phyloP scores from a whole-genome alignment of 257 asterid genomes.

The Cruciata laevipes region DNA sequence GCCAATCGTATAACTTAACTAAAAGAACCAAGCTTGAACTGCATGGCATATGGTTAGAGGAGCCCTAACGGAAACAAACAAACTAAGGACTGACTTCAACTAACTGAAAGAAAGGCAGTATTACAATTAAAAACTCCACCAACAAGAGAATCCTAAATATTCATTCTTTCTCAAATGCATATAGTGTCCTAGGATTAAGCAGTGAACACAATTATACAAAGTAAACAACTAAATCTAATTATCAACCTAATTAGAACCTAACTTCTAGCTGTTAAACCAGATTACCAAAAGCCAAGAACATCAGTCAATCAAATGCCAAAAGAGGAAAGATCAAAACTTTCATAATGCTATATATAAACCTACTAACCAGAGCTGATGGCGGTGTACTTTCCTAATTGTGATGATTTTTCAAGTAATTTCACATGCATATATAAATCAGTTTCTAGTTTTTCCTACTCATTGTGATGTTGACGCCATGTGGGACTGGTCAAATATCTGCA shows the following conservation, averaged over 20 bases:
- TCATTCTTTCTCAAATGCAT: neutral
- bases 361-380: constrained; percentile 10
- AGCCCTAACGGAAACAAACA: too few relatives aligned
- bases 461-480: too few relatives aligned
- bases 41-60: too few relatives aligned
- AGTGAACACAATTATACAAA: neutral
- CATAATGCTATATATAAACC: neutral
- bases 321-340: neutral
- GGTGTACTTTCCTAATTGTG: too few relatives aligned
- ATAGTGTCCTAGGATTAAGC: neutral
- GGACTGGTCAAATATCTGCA: too few relatives aligned
- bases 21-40: too few relatives aligned
- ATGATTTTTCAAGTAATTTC: too few relatives aligned
- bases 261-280: neutral
- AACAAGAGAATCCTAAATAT: neutral
- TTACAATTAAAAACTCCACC: neutral
- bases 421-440: too few relatives aligned
- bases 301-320: neutral
- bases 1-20: too few relatives aligned
- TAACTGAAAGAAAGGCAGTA: neutral
- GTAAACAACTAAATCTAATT: neutral
- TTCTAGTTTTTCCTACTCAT: too few relatives aligned
- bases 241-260: constrained; percentile 4
- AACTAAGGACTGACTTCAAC: neutral
- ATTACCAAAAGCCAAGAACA: neutral